Evolutionary conservation across 1,284 basidiomycete genomes (phyloP), one percentile per base, ranked within the genome.

Genomic region (Paramarasmius palmivorus): DNA sequence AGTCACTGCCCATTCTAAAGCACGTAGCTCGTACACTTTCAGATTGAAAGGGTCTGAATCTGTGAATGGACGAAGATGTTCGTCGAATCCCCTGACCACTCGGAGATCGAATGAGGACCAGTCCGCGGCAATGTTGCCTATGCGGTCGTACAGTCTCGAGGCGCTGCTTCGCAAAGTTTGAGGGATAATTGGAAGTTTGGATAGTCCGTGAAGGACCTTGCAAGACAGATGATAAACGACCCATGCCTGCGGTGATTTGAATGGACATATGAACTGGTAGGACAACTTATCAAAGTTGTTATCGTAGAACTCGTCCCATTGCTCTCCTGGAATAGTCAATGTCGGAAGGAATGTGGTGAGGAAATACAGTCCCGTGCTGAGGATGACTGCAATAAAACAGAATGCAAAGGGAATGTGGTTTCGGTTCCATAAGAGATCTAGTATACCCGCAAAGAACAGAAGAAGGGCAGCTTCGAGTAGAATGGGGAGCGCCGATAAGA

Each of bases 361-460:
- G 17, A 47, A 17, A 17, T 37, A 37, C 25, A 53, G 47, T 4
- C 45, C 9, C 15, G 29, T 23, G 19, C 23, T 25, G 19, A 45
- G 32, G 4, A 29, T 29, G 17, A 53, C 35, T 3, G 36, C 42
- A 14, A n/a, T 19, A 22, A 23, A 35, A n/a, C 25, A 25, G n/a
- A 29, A n/a, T 2, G n/a, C 36, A n/a, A 39, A 37, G 9, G 41
- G 37, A 29, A 34, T 26, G 15, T 5, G 25, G 25, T 52, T 19
- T 17, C 42, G 42, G 25, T 14, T 23, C 42, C 44, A 47, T 15
- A 53, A 17, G 8, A 53, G 22, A 15, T 53, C 51, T 1, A 53
- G 22, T 3, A 51, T 36, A n/a, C 49, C 49, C 15, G 32, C 40
- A 36, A 51, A 51, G 25, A 51, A 51, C 10, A 51, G 38, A 15